Conservation (phyloP, 2,329 filamentous ascomycete genomes). For the Calycina marina region DNA sequence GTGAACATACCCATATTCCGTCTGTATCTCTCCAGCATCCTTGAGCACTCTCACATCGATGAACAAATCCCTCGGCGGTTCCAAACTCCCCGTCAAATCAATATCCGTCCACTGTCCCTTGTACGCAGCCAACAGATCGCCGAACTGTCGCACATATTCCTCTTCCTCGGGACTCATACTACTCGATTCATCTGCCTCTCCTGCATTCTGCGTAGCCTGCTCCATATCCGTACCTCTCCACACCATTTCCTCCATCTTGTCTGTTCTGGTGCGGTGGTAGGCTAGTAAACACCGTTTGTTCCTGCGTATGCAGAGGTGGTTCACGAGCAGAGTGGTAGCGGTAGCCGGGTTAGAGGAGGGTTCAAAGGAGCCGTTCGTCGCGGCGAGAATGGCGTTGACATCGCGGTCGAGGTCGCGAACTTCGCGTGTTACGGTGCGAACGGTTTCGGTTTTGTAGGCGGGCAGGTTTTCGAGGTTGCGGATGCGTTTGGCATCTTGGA, state of each 20-base stretch:
- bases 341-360: constrained; percentile 66
- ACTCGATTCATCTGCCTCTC: constrained; percentile 37
- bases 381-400: constrained; percentile 62
- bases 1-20: constrained; percentile 76
- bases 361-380: constrained; percentile 75
- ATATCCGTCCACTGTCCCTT: constrained; percentile 99
- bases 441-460: constrained; percentile 81
- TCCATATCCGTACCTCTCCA: constrained; percentile 75
- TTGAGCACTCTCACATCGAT: constrained; percentile 93
- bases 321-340: constrained; percentile 78
- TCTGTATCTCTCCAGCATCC: constrained; percentile 96
- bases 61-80: constrained; percentile 89
- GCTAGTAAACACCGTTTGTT: constrained; percentile 93
- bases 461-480: constrained; percentile 76
- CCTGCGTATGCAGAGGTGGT: constrained; percentile 86
- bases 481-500: constrained; percentile 90
- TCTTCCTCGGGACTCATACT: constrained; percentile 91
- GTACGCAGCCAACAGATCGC: constrained; percentile 83
- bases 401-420: constrained; percentile 88
- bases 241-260: constrained; percentile 85
- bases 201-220: constrained; percentile 24
- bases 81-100: constrained; percentile 83
- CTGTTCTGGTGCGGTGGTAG: constrained; percentile 79
- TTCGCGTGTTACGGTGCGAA: constrained; percentile 77
- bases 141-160: constrained; percentile 86